These are phyloP conservation scores for Eimeria maxima DNA, from an alignment of 169 alveolate genomes.

Conservation along the genomic window DNA sequence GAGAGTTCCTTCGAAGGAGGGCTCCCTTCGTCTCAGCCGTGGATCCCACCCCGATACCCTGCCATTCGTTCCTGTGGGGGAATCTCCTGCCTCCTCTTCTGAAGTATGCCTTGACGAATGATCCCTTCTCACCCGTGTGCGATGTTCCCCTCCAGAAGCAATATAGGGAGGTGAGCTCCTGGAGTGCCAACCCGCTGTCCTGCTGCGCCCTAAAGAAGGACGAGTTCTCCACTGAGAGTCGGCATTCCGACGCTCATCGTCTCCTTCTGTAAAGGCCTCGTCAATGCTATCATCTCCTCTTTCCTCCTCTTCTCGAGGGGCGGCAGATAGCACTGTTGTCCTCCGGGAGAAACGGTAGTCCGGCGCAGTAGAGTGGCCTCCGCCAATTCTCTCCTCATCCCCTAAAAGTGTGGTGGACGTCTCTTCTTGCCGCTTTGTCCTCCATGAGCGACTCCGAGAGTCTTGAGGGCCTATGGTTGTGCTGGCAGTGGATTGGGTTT, in stretches of 20 bases:
- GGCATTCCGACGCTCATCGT: not conserved
- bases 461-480: not conserved
- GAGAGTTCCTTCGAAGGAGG: not conserved
- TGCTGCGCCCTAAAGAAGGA: slow-evolving; percentile 43
- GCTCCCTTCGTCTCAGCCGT: not conserved
- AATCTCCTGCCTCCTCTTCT: not conserved
- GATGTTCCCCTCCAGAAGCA: not conserved
- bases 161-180: not conserved
- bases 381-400: not conserved
- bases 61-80: not conserved
- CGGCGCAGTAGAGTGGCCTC: not conserved
- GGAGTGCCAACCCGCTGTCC: not conserved
- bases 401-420: not conserved
- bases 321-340: not conserved
- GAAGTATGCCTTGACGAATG: not conserved
- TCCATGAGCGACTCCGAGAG: not conserved
- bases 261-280: not conserved
- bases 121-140: slow-evolving; percentile 2
- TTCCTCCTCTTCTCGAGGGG: not conserved
- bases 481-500: not conserved
- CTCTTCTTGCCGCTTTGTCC: not conserved
- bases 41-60: not conserved
- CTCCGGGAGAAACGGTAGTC: not conserved
- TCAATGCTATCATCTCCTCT: not conserved
- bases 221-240: not conserved